Evolutionary conservation across 2,329 filamentous ascomycete genomes (phyloP).

Genomic region (Penicillium griseofulvum): DNA sequence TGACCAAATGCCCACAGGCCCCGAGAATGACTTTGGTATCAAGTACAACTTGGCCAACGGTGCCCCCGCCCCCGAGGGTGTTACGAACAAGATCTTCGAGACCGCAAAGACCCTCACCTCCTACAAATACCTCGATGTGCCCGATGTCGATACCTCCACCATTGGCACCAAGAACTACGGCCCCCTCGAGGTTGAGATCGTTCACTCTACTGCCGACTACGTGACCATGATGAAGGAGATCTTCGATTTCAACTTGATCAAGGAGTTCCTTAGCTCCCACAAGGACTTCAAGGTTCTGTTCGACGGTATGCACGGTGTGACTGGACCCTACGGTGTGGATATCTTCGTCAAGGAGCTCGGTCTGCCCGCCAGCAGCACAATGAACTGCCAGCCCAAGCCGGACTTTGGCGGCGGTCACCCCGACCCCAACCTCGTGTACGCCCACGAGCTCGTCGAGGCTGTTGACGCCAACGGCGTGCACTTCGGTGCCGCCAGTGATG

Average conservation of each 20-base stretch:
- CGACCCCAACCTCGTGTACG: constrained; percentile 96
- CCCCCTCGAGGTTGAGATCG: constrained; percentile 85
- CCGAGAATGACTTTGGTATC: constrained; percentile 95
- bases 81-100: constrained; percentile 98
- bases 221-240: constrained; percentile 95
- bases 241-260: constrained; percentile 96
- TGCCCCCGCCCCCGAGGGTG: constrained; percentile 88
- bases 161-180: constrained; percentile 85
- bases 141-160: constrained; percentile 77
- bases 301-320: constrained; percentile 90
- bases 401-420: constrained; percentile 98
- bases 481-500: constrained; percentile 94
- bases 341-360: constrained; percentile 95
- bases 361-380: constrained; percentile 70
- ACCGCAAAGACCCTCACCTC: constrained; percentile 83
- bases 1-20: constrained; percentile 55
- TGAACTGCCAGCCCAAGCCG: constrained; percentile 88
- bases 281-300: constrained; percentile 96
- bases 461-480: constrained; percentile 90
- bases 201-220: constrained; percentile 92
- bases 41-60: constrained; percentile 99
- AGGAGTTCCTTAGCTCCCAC: constrained; percentile 83
- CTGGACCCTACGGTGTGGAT: constrained; percentile 87
- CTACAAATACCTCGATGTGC: constrained; percentile 88
- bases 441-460: constrained; percentile 86